These are phyloP conservation scores for Spathaspora arborariae DNA, from an alignment of 805 yeast species.

Conservation along the genomic window DNA sequence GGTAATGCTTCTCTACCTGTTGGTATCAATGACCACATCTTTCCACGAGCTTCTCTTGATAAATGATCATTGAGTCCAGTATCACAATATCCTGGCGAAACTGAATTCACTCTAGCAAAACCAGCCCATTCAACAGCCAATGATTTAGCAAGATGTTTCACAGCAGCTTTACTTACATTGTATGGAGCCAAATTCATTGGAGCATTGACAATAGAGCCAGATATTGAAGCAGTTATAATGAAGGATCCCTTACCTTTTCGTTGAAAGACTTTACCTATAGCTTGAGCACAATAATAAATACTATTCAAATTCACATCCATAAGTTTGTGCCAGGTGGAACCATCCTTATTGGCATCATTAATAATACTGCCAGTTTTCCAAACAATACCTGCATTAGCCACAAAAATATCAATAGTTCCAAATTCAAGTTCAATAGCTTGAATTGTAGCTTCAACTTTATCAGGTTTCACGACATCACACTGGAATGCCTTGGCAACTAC, in stretches of 20 bases:
- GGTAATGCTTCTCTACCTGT: slow-evolving; percentile 43
- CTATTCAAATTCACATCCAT: slow-evolving; percentile 76
- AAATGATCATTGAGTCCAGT: slow-evolving; percentile 4
- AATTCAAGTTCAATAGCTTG: slow-evolving; percentile 58
- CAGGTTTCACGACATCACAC: slow-evolving; percentile 50
- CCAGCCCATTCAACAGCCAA: slow-evolving; percentile 43
- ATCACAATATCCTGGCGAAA: slow-evolving; percentile 33
- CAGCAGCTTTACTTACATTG: slow-evolving; percentile 41
- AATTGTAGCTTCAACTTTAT: slow-evolving; percentile 47
- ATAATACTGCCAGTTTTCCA: slow-evolving; percentile 63
- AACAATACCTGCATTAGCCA: slow-evolving; percentile 87
- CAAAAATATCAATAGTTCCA: slow-evolving; percentile 77
- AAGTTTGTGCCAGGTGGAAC: slow-evolving; percentile 60
- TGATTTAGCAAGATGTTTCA: slow-evolving; percentile 32
- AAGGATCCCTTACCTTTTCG: slow-evolving; percentile 64
- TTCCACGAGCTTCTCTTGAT: slow-evolving; percentile 21
- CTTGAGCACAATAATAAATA: slow-evolving; percentile 74
- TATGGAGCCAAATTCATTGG: slow-evolving; percentile 61
- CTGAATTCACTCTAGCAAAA: slow-evolving; percentile 34
- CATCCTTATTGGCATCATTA: slow-evolving; percentile 32
- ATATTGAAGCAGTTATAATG: slow-evolving; percentile 83
- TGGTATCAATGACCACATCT: slow-evolving; percentile 40
- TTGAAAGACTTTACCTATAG: slow-evolving; percentile 68
- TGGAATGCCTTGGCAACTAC: slow-evolving; percentile 62
- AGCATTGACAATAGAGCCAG: slow-evolving; percentile 79